Base-by-base conservation (phyloP, 306 rosid species). In the Comarum palustre region DNA sequence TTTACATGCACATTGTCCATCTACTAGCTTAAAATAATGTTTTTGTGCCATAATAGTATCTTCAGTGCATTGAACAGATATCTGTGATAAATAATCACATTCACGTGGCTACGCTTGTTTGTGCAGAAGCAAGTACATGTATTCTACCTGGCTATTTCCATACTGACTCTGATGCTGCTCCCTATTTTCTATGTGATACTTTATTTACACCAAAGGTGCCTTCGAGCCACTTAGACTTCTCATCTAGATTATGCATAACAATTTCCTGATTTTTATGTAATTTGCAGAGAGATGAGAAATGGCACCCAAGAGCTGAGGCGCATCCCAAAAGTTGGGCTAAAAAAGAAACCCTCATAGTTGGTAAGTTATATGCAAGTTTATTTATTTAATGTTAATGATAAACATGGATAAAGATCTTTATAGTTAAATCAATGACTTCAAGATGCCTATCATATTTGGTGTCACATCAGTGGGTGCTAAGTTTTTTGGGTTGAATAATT, bases 111-210 rank as follows among this genome's bases (percentile, higher is more conserved):
- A 47, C 71, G 10, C 31, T 77, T 73, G 36, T 78, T 41, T 39
- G 69, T 75, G 77, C 91, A 91, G 99, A 85, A 85, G 74, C 85
- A 84, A 84, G 66, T 75, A 17, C 80, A 91, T 75, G 85, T 89
- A 48, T 81, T 94, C 57, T 87, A 91, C 82, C 73, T 89, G 81
- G 96, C 97, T 76, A 74, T 81, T 57, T 89, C 89, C 68, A 87
- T 85, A 73, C 78, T 94, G 84, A 87, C 90, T 75, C 72, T 94
- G 88, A 90, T 94, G 90, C 82, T 94, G 84, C 95, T 94, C 60
- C 99, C 99, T 14, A 77, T 94, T 72, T 94, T 94, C 79, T 91
- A 94, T 86, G 82, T 94, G 71, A 76, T 94, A 59, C 88, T 94
- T 66, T 91, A 75, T 84, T 86, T 91, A 82, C 79, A 87, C 72